These are phyloP conservation scores for Candida freyschussii DNA, from an alignment of 1,139 yeast genomes.

Conservation along the genomic window DNA sequence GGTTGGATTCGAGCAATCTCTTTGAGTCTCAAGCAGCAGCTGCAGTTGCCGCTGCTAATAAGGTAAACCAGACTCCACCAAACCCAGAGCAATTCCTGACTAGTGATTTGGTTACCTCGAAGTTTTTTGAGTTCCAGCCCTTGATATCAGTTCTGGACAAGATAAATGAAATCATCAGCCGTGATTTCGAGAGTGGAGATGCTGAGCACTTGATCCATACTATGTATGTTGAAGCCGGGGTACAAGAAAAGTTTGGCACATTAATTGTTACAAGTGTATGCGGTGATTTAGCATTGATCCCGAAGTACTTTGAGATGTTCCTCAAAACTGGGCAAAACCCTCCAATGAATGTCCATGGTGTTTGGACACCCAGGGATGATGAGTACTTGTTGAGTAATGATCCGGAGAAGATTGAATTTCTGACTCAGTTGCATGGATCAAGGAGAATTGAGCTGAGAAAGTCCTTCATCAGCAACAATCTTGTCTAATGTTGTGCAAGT, in stretches of 20 bases:
- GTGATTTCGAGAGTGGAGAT: conserved; percentile 39
- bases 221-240: conserved; percentile 39
- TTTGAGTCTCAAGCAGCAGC: conserved; percentile 22
- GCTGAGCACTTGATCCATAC: conserved; percentile 41
- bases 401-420: conserved; percentile 28
- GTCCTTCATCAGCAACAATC: conserved; percentile 32
- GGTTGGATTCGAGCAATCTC: conserved; percentile 9
- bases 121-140: conserved; percentile 25
- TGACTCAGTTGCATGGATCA: conserved; percentile 33
- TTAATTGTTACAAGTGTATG: conserved; percentile 44
- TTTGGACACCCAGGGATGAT: conserved; percentile 48
- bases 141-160: conserved; percentile 29
- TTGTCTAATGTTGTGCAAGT: too few relatives aligned
- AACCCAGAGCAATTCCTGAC: conserved; percentile 21
- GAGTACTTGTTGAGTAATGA: conserved; percentile 27
- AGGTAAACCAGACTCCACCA: conserved; percentile 7
- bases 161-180: conserved; percentile 36
- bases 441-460: conserved; percentile 37
- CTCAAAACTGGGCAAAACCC: conserved; percentile 40
- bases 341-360: conserved; percentile 40
- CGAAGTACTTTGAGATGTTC: conserved; percentile 40
- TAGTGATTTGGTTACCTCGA: conserved; percentile 24
- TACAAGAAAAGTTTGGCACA: conserved; percentile 41
- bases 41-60: conserved; percentile 21
- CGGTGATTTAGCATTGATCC: conserved; percentile 43